Base-by-base conservation (phyloP, 1,139 yeast genomes). In the Meyerozyma guilliermondii region DNA sequence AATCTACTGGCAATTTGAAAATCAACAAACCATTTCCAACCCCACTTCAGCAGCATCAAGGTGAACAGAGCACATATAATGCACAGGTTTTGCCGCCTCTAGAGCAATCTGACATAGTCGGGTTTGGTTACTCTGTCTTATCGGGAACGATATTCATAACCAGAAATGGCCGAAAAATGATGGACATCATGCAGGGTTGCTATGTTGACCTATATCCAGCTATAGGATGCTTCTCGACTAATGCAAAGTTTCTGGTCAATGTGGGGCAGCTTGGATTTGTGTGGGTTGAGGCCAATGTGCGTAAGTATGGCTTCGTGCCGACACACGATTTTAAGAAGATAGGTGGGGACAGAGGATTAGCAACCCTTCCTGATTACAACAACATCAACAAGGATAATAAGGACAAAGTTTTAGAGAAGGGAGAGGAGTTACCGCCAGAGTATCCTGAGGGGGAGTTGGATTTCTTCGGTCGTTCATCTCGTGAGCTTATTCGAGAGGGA, bases 191-290 rank as follows among this genome's bases (percentile, higher is more conserved):
- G 56, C 84, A 80, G 51, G 88, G 91, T 26, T 77, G 91, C 59
- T 83, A 80, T 46, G 74, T 86, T 41, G 95, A 91, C 56, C 59
- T 92, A 55, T 89, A 81, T 55, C 98, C 98, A 7, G 87, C 94
- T 4, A 71, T 92, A n/a, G 98, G 98, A 7, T 94, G 55, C 76
- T 81, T 59, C 66, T 78, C 58, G 80, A 84, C 54, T 74, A 91
- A 43, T 79, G 95, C 62, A 61, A 74, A 81, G 48, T 76, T 92
- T 41, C 85, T 83, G 53, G 91, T 86, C 11, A 92, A 92, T 59
- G 66, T 92, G 44, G 98, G 98, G 1, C 96, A 89, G 58, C 67
- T 82, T 39, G 98, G 98, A 1, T 92, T 81, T 65, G 96, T 92
- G 2, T 91, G 87, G 71, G 87, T 92, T 45, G 98, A 92, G 62